Conservation (phyloP, 352 stramenopile genomes). For the Thalassiosira mediterranea region DNA sequence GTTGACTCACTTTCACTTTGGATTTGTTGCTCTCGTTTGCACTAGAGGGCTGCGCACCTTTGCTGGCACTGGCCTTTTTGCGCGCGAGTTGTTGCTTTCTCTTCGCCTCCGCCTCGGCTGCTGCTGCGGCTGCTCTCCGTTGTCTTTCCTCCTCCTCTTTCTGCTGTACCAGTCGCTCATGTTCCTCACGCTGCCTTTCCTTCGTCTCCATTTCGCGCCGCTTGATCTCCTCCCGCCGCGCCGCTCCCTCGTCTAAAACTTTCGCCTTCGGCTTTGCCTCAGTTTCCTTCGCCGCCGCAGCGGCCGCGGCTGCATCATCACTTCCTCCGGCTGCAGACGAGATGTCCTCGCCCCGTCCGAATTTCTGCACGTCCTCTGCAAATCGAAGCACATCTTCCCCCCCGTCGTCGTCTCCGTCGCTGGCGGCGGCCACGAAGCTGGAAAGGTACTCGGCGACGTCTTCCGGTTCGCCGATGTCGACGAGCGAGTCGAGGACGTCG, state of each 20-base stretch:
- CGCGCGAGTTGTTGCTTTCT: too few relatives aligned
- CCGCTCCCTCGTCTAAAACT: constrained; percentile 26
- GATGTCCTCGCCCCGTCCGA: constrained; percentile 24
- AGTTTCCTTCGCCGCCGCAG: background rate
- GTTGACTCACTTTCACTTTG: too few relatives aligned
- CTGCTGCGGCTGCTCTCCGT: background rate
- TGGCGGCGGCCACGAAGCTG: constrained; percentile 23
- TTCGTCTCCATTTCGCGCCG: constrained; percentile 14
- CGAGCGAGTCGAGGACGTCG: constrained; percentile 44
- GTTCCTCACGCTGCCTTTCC: constrained; percentile 25
- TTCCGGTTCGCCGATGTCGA: constrained; percentile 31
- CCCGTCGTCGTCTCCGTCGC: background rate
- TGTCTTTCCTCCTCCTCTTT: constrained; percentile 14
- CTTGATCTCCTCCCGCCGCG: constrained; percentile 24
- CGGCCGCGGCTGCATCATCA: background rate
- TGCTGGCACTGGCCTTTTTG: too few relatives aligned
- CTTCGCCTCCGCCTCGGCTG: background rate
- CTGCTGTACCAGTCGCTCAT: constrained; percentile 7
- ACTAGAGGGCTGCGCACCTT: background rate
- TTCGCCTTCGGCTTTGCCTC: background rate
- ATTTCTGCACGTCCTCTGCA: constrained; percentile 24
- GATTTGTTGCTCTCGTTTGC: background rate
- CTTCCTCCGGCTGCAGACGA: background rate
- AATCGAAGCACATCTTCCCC: constrained; percentile 14
- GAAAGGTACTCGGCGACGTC: constrained; percentile 33